A percentile compares a stretch with the other conserved stretches of the same genome.
Evolutionary conservation across 2,329 filamentous ascomycete species (phyloP).

Genomic region (Aspergillus clavatus): DNA sequence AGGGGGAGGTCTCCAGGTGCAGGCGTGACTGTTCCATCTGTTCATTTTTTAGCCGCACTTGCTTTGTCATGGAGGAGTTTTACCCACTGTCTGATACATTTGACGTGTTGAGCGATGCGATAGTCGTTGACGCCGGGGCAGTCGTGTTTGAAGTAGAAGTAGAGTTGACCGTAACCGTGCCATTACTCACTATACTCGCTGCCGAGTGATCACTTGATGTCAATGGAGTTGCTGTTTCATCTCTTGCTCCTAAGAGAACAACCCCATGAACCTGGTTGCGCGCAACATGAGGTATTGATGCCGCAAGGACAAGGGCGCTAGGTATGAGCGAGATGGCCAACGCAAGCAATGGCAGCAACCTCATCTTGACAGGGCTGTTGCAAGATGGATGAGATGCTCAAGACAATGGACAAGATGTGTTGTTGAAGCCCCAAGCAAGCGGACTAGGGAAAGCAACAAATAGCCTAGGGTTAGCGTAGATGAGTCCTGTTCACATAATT

Average conservation of each 20-base stretch:
- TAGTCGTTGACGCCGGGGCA: conserved; percentile 17
- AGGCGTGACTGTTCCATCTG: conserved; percentile 18
- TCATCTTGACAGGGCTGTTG: conserved; percentile 10
- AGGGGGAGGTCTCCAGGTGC: conserved; percentile 57
- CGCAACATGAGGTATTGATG: conserved; percentile 7
- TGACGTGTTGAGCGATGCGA: conserved; percentile 23
- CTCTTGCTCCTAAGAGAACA: conserved; percentile 5
- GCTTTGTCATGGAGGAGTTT: neutral
- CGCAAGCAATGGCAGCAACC: conserved; percentile 8
- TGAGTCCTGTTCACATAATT: conserved; percentile 8
- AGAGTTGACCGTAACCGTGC: conserved; percentile 11
- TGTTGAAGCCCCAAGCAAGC: neutral
- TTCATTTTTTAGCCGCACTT: neutral
- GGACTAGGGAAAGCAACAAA: neutral
- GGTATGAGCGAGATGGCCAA: conserved; percentile 12
- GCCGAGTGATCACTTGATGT: conserved; percentile 8
- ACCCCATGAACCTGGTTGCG: conserved; percentile 4
- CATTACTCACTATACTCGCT: conserved; percentile 7
- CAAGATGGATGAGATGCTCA: neutral
- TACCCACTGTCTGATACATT: conserved; percentile 12
- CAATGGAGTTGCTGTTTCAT: conserved; percentile 10
- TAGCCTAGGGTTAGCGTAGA: neutral
- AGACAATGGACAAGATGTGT: neutral
- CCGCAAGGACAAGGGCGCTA: conserved; percentile 11
- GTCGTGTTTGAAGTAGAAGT: conserved; percentile 7